Evolutionary conservation across 1,139 yeast species (phyloP).

Genomic region (Lodderomyces parapsilosis): DNA sequence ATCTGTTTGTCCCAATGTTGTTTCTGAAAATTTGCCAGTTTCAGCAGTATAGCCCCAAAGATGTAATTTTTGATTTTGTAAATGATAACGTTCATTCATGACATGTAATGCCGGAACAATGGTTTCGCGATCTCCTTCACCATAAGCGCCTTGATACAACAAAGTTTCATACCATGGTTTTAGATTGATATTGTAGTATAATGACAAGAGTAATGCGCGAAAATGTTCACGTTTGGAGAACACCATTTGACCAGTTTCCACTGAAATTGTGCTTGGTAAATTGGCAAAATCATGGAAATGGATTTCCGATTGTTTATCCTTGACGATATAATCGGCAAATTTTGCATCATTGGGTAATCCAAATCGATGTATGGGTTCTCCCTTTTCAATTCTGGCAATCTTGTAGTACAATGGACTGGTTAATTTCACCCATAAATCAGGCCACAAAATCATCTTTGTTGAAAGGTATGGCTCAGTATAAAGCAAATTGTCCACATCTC

Average conservation of each 20-base stretch:
- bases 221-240: slow-evolving; percentile 33
- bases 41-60: slow-evolving; percentile 25
- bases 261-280: slow-evolving; percentile 26
- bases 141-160: slow-evolving; percentile 38
- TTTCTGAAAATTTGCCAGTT: slow-evolving; percentile 24
- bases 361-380: slow-evolving; percentile 29
- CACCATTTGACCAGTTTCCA: slow-evolving; percentile 39
- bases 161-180: slow-evolving; percentile 28
- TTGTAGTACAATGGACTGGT: slow-evolving; percentile 37
- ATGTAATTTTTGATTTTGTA: slow-evolving; percentile 24
- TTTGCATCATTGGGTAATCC: slow-evolving; percentile 29
- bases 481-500: slow-evolving; percentile 30
- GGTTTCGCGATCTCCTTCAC: slow-evolving; percentile 41
- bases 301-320: slow-evolving; percentile 19
- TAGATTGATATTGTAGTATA: slow-evolving; percentile 34
- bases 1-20: slow-evolving; percentile 34
- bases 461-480: slow-evolving; percentile 25
- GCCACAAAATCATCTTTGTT: slow-evolving; percentile 38
- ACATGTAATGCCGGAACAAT: slow-evolving; percentile 39
- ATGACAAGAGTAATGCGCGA: slow-evolving; percentile 26
- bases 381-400: slow-evolving; percentile 30
- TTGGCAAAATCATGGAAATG: slow-evolving; percentile 35
- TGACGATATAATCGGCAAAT: slow-evolving; percentile 21
- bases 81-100: slow-evolving; percentile 33
- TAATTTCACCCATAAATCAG: slow-evolving; percentile 38